Evolutionary conservation across 192 early-diverging fungal species (phyloP).

Genomic region (Coemansia sp.): DNA sequence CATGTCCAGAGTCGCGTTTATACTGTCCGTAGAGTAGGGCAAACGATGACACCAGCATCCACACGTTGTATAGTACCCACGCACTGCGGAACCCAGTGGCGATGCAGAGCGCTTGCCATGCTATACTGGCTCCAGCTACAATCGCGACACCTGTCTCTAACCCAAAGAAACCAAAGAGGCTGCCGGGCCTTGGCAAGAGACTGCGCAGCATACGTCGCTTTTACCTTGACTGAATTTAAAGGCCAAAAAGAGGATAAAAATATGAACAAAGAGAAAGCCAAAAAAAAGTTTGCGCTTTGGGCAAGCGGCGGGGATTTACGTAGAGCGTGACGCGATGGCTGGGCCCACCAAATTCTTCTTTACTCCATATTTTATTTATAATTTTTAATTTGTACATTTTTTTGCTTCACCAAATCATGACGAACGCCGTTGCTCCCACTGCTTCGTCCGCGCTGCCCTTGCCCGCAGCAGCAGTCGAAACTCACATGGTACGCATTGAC

Average conservation of each 20-base stretch:
- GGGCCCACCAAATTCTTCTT: conserved; percentile 4
- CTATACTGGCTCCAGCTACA: conserved; percentile 8
- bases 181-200: conserved; percentile 26
- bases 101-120: conserved; percentile 28
- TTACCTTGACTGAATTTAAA: neutral
- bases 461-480: conserved; percentile 20
- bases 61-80: conserved; percentile 40
- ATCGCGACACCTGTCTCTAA: conserved; percentile 20
- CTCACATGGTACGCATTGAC: conserved; percentile 22
- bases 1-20: conserved; percentile 45
- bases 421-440: conserved; percentile 30
- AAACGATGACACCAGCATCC: conserved; percentile 48
- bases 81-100: conserved; percentile 25
- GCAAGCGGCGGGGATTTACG: neutral
- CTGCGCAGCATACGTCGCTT: conserved; percentile 24
- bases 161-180: conserved; percentile 29
- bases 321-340: neutral
- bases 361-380: conserved; percentile 2
- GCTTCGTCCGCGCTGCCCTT: conserved; percentile 52
- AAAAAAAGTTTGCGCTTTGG: neutral
- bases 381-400: conserved; percentile 13
- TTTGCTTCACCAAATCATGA: conserved; percentile 8
- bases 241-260: neutral
- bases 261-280: neutral
- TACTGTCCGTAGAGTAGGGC: conserved; percentile 46